Conservation (phyloP, 2,329 filamentous ascomycete species). For the Talaromyces albobiverticillius region DNA sequence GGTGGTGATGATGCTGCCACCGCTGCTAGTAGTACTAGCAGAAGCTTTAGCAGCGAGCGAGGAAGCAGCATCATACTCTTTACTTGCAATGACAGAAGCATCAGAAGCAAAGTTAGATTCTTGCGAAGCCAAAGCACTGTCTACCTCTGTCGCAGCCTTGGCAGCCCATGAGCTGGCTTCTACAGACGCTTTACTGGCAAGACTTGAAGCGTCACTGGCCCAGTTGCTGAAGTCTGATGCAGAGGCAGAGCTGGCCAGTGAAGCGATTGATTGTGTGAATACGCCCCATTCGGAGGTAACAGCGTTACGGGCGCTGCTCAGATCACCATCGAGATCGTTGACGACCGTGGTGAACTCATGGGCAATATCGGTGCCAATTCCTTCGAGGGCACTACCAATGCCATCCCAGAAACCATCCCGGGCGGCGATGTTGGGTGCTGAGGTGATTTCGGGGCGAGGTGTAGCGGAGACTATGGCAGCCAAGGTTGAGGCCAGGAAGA, state of each 20-base stretch:
- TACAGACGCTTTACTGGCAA: constrained; percentile 4
- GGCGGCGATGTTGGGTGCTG: constrained; percentile 2
- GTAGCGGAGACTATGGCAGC: constrained; percentile 8
- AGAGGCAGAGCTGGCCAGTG: background rate
- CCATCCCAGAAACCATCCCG: constrained; percentile 9
- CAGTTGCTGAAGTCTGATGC: constrained; percentile 12
- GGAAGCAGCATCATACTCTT: constrained; percentile 5
- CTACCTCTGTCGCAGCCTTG: constrained; percentile 4
- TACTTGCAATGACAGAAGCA: constrained; percentile 9
- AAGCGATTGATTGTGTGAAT: constrained; percentile 7
- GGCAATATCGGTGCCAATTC: constrained; percentile 11
- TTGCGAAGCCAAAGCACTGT: constrained; percentile 10
- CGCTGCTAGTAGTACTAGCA: background rate
- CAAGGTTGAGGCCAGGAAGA: constrained; percentile 10
- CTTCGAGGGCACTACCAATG: constrained; percentile 12
- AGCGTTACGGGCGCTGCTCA: constrained; percentile 4
- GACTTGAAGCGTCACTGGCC: constrained; percentile 12
- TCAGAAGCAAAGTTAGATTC: constrained; percentile 12
- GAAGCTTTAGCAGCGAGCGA: constrained; percentile 7
- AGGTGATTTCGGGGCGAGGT: constrained; percentile 15
- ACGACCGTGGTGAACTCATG: constrained; percentile 10
- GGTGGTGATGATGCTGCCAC: background rate
- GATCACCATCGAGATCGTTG: constrained; percentile 5
- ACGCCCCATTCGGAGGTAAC: constrained; percentile 13
- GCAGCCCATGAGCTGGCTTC: constrained; percentile 10